A percentile compares a stretch with the other conserved stretches of the same genome.
Evolutionary conservation across 129 eudicot genomes (phyloP).

Genomic region (Ambrosia trifida): DNA sequence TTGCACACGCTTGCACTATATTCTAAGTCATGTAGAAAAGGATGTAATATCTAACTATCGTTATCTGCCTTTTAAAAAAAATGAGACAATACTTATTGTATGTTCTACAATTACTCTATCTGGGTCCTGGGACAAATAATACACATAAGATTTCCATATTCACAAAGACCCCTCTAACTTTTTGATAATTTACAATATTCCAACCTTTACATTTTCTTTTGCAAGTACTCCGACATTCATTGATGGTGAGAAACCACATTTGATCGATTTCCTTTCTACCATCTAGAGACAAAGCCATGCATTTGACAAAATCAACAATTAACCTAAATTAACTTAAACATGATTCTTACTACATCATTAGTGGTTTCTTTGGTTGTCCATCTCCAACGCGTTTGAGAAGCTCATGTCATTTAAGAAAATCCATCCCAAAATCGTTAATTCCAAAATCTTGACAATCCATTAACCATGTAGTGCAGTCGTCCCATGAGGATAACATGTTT

Average conservation of each 20-base stretch:
- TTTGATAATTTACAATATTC: constrained; percentile 1
- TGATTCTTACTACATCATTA: not conserved
- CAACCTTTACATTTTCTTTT: not conserved
- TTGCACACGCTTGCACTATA: not conserved
- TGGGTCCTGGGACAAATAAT: not conserved
- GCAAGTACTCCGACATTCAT: constrained; percentile 4
- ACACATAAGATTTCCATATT: constrained; percentile 6
- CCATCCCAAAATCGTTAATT: constrained; percentile 62
- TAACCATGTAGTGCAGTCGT: constrained; percentile 53
- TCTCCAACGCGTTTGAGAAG: constrained; percentile 32
- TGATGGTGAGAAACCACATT: constrained; percentile 8
- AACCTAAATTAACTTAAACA: constrained; percentile 2
- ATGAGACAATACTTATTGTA: not conserved
- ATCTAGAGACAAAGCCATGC: not conserved
- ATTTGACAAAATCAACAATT: not conserved
- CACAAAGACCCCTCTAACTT: constrained; percentile 11
- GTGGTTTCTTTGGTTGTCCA: constrained; percentile 17
- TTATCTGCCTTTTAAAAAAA: not conserved
- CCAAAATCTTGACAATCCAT: constrained; percentile 80
- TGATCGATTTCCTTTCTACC: constrained; percentile 2
- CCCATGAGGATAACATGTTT: constrained; percentile 44
- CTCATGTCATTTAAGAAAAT: constrained; percentile 45
- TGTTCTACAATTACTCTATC: not conserved
- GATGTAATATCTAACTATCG: constrained; percentile 8
- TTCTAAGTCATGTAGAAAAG: not conserved